Evolutionary conservation across 2,329 filamentous ascomycete species (phyloP), one percentile per base, ranked within the genome.

Genomic region (Diaporthe citriasiana): DNA sequence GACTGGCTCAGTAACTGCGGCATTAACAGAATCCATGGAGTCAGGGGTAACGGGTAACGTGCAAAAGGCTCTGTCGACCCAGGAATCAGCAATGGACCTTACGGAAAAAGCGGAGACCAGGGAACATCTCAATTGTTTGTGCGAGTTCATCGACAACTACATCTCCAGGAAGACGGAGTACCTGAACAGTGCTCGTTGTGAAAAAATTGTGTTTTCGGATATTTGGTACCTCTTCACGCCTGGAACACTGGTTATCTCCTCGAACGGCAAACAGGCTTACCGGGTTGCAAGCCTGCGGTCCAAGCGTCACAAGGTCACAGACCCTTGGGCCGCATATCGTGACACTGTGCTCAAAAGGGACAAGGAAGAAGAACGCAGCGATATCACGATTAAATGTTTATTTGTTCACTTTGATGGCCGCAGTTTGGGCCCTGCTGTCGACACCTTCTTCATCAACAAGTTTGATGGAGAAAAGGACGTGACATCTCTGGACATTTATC

Each of bases 321-420:
- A 38, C n/a, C 53, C n/a, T n/a, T 56, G 30, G 53, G 53, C 3
- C 1, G 53, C 30, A 17, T 56, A 42, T 42, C 40, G 40, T 15
- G 40, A 42, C 13, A 8, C 12, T 13, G 12, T 42, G 6, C 13
- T 42, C 10, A 42, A 42, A 15, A 42, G 3, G 13, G 40, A 42
- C 40, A 42, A 42, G 12, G 38, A 68, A 13, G 25, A 68, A 5
- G 27, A 25, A 17, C 30, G 42, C 1, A n/a, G 27, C 15, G 45
- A 30, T 15, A 40, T 71, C n/a, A 38, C 33, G n/a, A 45, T 71
- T 2, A 33, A 55, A 22, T 78, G 78, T 71, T 77, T 80, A 19
- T 78, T 79, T 40, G 75, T 82, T 33, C 77, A 82, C 69, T 83
- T 81, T 70, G 81, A 83, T 51, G 82, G 82, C 0, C 76, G 77